Base-by-base conservation (phyloP, 805 yeast genomes). In the Zygosaccharomyces bisporus region DNA sequence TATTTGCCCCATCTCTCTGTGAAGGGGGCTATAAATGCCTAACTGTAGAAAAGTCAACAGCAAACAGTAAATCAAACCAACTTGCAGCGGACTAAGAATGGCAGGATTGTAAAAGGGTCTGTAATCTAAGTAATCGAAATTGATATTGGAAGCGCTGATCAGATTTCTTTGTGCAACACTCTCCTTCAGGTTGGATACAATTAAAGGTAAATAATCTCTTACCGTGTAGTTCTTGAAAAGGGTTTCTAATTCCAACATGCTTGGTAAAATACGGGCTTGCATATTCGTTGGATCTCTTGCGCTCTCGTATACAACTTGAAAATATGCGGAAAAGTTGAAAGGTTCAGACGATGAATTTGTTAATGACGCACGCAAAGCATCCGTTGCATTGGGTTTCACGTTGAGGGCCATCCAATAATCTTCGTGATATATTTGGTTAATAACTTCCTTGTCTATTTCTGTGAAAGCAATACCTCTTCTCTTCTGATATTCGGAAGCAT, bases 41-140 rank as follows among this genome's bases (percentile, higher is more conserved):
- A 83, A 74, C 53, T 80, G 82, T 73, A 86, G 83, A 59, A 86
- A 83, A 3, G 91, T 79, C 45, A 84, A 61, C 58, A 86, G 79
- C 54, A 86, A 74, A 58, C 83, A 69, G 58, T 79, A 85, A 60
- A 86, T 81, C 51, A 83, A 71, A 41, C 93, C 93, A 47, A 85
- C 81, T 60, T 84, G 91, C 4, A 79, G 62, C 4, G 90, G 88
- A 0, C 89, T 89, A 34, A 73, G 53, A 10, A 80, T 57, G 4
- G 76, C 79, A 2, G 76, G 68, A 53, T 77, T 67, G 1, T 63
- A 61, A 41, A 67, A 69, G 2, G 86, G 85, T n/a, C 70, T 67
- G 39, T 69, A 61, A 55, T 84, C 88, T 2, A 56, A 34, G 31
- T 52, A 61, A 1, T 49, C 23, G 44, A 77, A 67, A 1, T 48